A percentile compares a stretch with the other conserved stretches of the same genome.
Evolutionary conservation across 2,329 filamentous ascomycete genomes (phyloP).

Genomic region (Mycogone perniciosa): DNA sequence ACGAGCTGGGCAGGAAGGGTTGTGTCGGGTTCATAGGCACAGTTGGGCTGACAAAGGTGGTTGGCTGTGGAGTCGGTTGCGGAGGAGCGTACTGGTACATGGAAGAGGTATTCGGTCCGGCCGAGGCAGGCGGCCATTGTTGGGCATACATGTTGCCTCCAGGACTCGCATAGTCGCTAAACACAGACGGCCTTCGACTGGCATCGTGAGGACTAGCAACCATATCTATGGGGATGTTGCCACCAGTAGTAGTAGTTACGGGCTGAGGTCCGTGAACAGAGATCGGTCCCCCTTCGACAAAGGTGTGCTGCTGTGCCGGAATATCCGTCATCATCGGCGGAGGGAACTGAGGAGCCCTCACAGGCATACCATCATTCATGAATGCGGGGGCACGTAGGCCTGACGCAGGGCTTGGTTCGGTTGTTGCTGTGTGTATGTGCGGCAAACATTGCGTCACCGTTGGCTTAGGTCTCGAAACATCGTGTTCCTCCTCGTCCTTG

Average conservation of each 20-base stretch:
- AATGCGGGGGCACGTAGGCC: conserved; percentile 29
- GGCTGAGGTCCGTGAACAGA: conserved; percentile 26
- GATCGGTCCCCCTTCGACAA: conserved; percentile 33
- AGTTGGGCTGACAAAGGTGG: conserved; percentile 25
- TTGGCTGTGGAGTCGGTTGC: conserved; percentile 25
- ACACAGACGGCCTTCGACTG: conserved; percentile 39
- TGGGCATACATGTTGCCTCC: conserved; percentile 36
- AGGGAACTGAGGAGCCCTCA: conserved; percentile 36
- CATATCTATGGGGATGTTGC: conserved; percentile 39
- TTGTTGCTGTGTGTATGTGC: conserved; percentile 26
- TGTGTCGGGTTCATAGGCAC: conserved; percentile 29
- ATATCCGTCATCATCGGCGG: conserved; percentile 39
- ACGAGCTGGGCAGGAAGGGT: conserved; percentile 28
- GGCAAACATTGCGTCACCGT: conserved; percentile 26
- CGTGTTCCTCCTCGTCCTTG: conserved; percentile 39
- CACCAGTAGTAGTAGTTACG: conserved; percentile 28
- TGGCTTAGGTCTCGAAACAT: conserved; percentile 31
- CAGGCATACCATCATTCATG: conserved; percentile 36
- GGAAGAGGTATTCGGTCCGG: conserved; percentile 33
- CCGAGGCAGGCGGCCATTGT: conserved; percentile 40
- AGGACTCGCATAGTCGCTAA: conserved; percentile 42
- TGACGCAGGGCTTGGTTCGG: conserved; percentile 31
- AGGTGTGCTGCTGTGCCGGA: conserved; percentile 33
- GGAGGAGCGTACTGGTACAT: conserved; percentile 43
- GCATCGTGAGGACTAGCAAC: conserved; percentile 40